Evolutionary conservation across 495 filamentous ascomycete species (phyloP), one percentile per base, ranked within the genome.

Genomic region (Penicillium atrosanguineum): DNA sequence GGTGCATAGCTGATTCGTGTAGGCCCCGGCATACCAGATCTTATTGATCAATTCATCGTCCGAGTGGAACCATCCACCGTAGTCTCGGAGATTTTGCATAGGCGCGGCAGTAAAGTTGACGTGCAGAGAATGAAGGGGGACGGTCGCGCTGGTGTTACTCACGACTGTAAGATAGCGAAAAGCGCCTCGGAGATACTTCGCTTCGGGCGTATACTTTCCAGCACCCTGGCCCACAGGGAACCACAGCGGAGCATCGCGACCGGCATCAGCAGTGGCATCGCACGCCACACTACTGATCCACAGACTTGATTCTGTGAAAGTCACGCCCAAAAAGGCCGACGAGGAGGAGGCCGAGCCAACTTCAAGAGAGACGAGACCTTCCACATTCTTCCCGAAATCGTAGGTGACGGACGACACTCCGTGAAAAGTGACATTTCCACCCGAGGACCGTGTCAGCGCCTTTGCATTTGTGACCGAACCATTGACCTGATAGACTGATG

Each of bases 1-100:
- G 7, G 78, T 83, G 34, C 71, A 78, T 7, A 84, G 68, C 61
- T 85, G 81, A 28, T 79, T 67, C 0, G 83, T 87, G 56, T 81
- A 87, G 15, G 82, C 81, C 14, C 82, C 81, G n/a, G 82, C 78
- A 59, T 86, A 86, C 81, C 81, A 86, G 39, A 84, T 74, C 12
- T 74, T 63, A 50, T 87, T 85, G 31, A 87, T 67, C 23, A 77
- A 49, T 14, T 83, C 75, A 53, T 83, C 79, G 48, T 70, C 72
- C 43, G 70, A 76, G 57, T 85, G 77, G 56, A 85, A 85, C 50
- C 83, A 85, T 1, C 83, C 82, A 42, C 73, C 75, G 53, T 85
- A 84, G 14, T 73, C 75, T 25, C 68, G 66, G 7, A 82, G 69
- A 51, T 81, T 76, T n/a, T 82, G 74, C 7, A 76, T 61, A 4